These are phyloP conservation scores for Saccharomyces hybrid DNA, from an alignment of 1,139 yeast species.

Conservation along the genomic window DNA sequence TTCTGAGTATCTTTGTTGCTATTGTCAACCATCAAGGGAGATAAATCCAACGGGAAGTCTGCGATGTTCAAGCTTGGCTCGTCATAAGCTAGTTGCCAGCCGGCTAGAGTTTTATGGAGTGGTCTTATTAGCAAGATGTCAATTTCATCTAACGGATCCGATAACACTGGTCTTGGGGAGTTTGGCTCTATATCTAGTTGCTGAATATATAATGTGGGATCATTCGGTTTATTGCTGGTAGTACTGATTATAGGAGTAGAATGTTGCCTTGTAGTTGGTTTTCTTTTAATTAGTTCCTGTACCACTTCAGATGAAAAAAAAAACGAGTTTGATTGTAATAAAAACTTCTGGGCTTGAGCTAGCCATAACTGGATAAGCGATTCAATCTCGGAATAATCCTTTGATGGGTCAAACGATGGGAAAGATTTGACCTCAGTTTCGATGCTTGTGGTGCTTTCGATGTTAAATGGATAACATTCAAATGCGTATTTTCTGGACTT, in stretches of 20 bases:
- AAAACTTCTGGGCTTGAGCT: slow-evolving; percentile 20
- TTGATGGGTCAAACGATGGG: slow-evolving; percentile 10
- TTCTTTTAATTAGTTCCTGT: slow-evolving; percentile 17
- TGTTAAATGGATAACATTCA: slow-evolving; percentile 19
- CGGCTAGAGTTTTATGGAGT: slow-evolving; percentile 13
- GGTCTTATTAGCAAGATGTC: slow-evolving; percentile 27
- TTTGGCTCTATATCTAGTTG: slow-evolving; percentile 2
- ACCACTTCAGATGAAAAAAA: slow-evolving; percentile 23
- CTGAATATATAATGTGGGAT: slow-evolving; percentile 7
- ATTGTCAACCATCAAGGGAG: slow-evolving; percentile 17
- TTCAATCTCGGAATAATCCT: slow-evolving; percentile 15
- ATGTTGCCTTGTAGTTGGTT: slow-evolving; percentile 12
- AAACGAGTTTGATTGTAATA: slow-evolving; percentile 22
- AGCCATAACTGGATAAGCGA: slow-evolving; percentile 24
- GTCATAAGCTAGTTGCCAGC: slow-evolving; percentile 31
- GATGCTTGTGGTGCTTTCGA: slow-evolving; percentile 10
- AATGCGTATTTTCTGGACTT: slow-evolving; percentile 16
- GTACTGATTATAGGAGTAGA: slow-evolving; percentile 1
- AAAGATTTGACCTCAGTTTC: slow-evolving; percentile 8
- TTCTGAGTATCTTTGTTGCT: neutral
- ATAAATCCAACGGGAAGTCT: slow-evolving; percentile 23
- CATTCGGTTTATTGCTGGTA: slow-evolving; percentile 1
- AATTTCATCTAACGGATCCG: slow-evolving; percentile 16
- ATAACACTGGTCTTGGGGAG: slow-evolving; percentile 1
- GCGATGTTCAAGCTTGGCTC: slow-evolving; percentile 28